Conservation (phyloP, 2,329 filamentous ascomycete species). For the Diplodia mutila region DNA sequence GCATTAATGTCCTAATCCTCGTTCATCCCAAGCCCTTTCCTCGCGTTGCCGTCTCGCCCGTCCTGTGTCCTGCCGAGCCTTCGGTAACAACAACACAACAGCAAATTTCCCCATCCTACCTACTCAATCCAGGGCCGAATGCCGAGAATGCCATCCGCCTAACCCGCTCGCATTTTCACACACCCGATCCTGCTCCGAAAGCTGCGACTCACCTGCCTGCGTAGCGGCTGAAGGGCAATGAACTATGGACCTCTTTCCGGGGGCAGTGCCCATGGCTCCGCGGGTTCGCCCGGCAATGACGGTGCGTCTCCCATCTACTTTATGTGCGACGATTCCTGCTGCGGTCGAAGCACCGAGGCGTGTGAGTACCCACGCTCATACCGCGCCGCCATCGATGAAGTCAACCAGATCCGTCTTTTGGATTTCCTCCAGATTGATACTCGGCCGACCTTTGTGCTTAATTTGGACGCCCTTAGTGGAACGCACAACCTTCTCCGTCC, state of each 20-base stretch:
- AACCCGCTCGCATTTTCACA: neutral
- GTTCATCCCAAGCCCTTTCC: neutral
- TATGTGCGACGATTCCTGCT: constrained; percentile 1
- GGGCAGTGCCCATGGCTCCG: neutral
- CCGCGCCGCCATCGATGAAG: constrained; percentile 6
- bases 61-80: neutral
- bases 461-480: constrained; percentile 27
- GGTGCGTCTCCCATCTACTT: constrained; percentile 3
- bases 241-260: constrained; percentile 5
- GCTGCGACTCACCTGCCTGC: neutral
- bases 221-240: constrained; percentile 16
- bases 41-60: neutral
- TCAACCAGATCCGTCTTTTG: constrained; percentile 30
- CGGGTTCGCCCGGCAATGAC: neutral
- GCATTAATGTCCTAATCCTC: neutral
- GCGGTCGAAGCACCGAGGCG: neutral
- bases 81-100: neutral
- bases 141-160: neutral
- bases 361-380: neutral
- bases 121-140: neutral
- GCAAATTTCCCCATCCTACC: neutral
- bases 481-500: constrained; percentile 10
- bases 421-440: constrained; percentile 34
- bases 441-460: constrained; percentile 34
- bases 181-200: neutral